phyloP scores from a whole-genome alignment of 2,329 filamentous ascomycete genomes.

The Phoma sp. region DNA sequence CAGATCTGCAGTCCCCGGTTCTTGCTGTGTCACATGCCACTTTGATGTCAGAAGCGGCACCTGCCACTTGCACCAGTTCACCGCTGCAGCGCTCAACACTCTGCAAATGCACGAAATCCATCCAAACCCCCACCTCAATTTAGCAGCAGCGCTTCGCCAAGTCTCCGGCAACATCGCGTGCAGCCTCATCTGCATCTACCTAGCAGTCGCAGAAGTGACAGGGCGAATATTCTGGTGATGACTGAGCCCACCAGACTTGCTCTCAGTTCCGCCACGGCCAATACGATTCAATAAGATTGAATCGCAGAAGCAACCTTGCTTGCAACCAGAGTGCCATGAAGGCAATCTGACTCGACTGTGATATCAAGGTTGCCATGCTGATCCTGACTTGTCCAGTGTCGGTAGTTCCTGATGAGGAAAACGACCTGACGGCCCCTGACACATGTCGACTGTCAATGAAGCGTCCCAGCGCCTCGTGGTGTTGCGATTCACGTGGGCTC shows the following conservation, averaged over 20 bases:
- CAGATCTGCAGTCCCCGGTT: conserved; percentile 11
- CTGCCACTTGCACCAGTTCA: conserved; percentile 12
- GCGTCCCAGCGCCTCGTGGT: conserved; percentile 20
- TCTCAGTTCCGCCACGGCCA: conserved; percentile 1
- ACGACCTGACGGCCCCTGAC: conserved; percentile 7
- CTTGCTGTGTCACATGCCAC: conserved; percentile 15
- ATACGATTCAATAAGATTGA: not conserved
- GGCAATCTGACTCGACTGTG: not conserved
- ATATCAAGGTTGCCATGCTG: not conserved
- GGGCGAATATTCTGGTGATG: conserved; percentile 9
- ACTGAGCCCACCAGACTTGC: not conserved
- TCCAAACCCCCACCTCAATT: not conserved
- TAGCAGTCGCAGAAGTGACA: conserved; percentile 9
- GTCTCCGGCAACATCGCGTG: conserved; percentile 2
- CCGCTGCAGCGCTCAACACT: conserved; percentile 15
- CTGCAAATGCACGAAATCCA: conserved; percentile 12
- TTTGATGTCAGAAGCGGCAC: not conserved
- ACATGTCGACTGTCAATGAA: conserved; percentile 5
- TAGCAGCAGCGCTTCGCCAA: conserved; percentile 4
- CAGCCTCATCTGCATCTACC: conserved; percentile 15
- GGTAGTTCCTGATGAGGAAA: not conserved
- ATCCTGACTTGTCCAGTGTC: conserved; percentile 19
- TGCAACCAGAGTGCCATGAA: conserved; percentile 15
- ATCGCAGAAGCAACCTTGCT: conserved; percentile 12
- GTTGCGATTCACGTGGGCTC: conserved; percentile 26